These are phyloP conservation scores for Clitoria ternatea DNA, from an alignment of 306 rosid genomes.

Conservation along the genomic window DNA sequence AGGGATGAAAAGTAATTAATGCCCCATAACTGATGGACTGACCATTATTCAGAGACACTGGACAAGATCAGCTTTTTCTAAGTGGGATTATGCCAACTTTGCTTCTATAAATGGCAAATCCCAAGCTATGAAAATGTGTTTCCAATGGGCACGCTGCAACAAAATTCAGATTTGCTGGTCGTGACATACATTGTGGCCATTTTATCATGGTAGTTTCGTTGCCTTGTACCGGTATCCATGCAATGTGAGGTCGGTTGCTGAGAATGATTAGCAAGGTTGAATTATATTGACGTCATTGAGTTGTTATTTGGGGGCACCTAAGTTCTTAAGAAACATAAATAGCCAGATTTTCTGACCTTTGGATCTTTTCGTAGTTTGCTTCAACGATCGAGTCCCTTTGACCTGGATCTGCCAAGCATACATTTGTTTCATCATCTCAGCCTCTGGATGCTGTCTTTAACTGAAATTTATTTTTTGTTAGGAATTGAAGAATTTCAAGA, in stretches of 20 bases:
- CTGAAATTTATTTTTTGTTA: neutral
- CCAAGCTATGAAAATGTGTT: conserved; percentile 30
- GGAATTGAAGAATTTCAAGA: conserved; percentile 10
- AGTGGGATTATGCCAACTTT: conserved; percentile 37
- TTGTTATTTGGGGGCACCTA: conserved; percentile 40
- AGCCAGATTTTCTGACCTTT: conserved; percentile 25
- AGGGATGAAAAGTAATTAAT: conserved; percentile 42
- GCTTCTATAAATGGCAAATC: conserved; percentile 27
- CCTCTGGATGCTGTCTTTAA: conserved; percentile 16
- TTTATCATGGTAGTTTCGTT: conserved; percentile 33
- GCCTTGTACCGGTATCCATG: conserved; percentile 37
- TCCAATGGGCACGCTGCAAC: conserved; percentile 31
- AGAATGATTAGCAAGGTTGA: conserved; percentile 41
- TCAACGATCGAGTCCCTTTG: conserved; percentile 20
- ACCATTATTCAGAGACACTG: conserved; percentile 38
- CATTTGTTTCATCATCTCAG: conserved; percentile 21
- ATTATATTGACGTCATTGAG: conserved; percentile 23
- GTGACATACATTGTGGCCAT: conserved; percentile 32
- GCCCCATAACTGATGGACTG: conserved; percentile 38
- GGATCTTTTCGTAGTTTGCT: conserved; percentile 23
- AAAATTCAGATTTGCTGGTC: conserved; percentile 41
- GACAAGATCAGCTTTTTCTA: conserved; percentile 42
- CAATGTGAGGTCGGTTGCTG: conserved; percentile 32
- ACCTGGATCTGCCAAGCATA: conserved; percentile 3
- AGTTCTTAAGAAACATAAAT: conserved; percentile 30